Conservation (phyloP, 2,329 filamentous ascomycete genomes). For the Phyllosticta paracitricarpa region DNA sequence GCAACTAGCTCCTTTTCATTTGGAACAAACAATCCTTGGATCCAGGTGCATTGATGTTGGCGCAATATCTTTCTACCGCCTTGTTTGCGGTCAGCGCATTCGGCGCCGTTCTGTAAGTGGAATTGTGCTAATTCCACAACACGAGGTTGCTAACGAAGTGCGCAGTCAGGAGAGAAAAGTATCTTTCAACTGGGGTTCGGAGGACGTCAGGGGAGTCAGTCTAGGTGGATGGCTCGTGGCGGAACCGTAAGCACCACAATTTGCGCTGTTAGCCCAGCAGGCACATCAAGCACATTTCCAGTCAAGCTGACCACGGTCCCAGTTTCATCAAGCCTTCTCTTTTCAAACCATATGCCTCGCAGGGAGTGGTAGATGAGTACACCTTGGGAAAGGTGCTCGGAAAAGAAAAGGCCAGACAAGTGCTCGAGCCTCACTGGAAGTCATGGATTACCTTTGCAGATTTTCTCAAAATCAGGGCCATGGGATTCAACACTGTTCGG, state of each 20-base stretch:
- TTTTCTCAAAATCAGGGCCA: slow-evolving; percentile 46
- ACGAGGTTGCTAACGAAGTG: background rate
- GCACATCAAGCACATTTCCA: background rate
- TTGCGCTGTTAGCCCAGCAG: slow-evolving; percentile 15
- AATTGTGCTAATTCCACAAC: background rate
- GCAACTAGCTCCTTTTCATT: background rate
- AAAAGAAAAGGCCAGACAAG: slow-evolving; percentile 26
- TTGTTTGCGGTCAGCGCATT: background rate
- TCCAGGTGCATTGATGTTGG: slow-evolving; percentile 1
- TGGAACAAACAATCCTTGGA: background rate
- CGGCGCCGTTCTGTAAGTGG: slow-evolving; percentile 1
- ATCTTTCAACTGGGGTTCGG: slow-evolving; percentile 39
- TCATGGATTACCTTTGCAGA: slow-evolving; percentile 41
- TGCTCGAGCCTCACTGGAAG: slow-evolving; percentile 42
- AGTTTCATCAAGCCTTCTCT: slow-evolving; percentile 50
- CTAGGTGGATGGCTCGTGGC: slow-evolving; percentile 42
- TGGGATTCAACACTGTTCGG: slow-evolving; percentile 50
- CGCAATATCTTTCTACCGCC: slow-evolving; percentile 2
- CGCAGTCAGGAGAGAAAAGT: slow-evolving; percentile 23
- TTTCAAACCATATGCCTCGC: slow-evolving; percentile 30
- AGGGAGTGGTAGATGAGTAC: slow-evolving; percentile 40
- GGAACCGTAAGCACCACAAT: slow-evolving; percentile 21
- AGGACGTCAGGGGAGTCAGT: slow-evolving; percentile 42
- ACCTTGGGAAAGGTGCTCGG: slow-evolving; percentile 43
- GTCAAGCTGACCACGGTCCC: background rate